Percentiles rank a stretch among this genome's conserved stretches.
Evolutionary conservation across 176 grass and related monocot species (phyloP).

Genomic region (Carex littledalei): DNA sequence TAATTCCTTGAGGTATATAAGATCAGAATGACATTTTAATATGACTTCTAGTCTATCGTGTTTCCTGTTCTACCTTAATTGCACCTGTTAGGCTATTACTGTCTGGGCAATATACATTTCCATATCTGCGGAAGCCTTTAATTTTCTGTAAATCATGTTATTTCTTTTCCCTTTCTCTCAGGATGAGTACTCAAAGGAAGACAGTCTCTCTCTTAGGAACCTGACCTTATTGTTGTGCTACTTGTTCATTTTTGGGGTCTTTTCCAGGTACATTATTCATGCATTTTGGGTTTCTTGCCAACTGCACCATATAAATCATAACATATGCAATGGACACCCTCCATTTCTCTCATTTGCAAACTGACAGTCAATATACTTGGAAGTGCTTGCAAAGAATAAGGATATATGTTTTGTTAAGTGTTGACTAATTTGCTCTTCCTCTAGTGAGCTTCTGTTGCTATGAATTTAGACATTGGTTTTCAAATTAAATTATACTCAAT

Average conservation of each 20-base stretch:
- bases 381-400: background rate
- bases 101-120: background rate
- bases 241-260: constrained; percentile 73
- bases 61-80: background rate
- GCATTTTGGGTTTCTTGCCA: background rate
- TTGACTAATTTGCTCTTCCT: background rate
- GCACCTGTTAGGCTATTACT: background rate
- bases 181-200: constrained; percentile 83
- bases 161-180: constrained; percentile 26
- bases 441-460: background rate
- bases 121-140: background rate
- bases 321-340: background rate
- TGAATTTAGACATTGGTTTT: too few relatives aligned
- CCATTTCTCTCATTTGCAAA: background rate
- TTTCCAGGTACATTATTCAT: constrained; percentile 54
- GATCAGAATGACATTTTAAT: background rate
- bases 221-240: constrained; percentile 65
- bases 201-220: constrained; percentile 70
- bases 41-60: background rate
- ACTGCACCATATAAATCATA: background rate
- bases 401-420: background rate
- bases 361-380: background rate
- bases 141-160: constrained; percentile 17
- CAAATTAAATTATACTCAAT: background rate
- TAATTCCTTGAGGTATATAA: background rate